Conservation (phyloP, 225 moss, liverwort and hornwort species). For the Physcomitrellopsis africana region DNA sequence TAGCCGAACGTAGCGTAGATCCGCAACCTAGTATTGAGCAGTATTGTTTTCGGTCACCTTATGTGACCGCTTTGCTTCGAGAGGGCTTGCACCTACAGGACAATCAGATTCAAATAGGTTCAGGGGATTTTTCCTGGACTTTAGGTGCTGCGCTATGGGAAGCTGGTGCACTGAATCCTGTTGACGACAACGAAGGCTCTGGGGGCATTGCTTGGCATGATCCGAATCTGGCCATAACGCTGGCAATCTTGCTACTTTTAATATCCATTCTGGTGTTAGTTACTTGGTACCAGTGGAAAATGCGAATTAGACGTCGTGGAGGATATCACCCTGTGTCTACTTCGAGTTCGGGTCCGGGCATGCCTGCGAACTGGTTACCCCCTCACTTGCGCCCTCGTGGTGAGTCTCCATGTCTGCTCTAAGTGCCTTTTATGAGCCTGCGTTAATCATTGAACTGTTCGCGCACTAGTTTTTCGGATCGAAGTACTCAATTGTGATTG, state of each 20-base stretch:
- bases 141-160: constrained; percentile 97
- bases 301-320: constrained; percentile 56
- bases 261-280: constrained; percentile 49
- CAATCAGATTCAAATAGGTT: constrained; percentile 80
- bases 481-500: background rate
- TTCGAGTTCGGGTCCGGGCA: constrained; percentile 25
- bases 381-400: constrained; percentile 57
- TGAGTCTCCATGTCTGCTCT: constrained; percentile 38
- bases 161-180: constrained; percentile 83
- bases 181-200: constrained; percentile 37
- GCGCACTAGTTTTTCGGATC: background rate
- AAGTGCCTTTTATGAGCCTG: constrained; percentile 16
- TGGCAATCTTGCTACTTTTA: constrained; percentile 44
- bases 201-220: constrained; percentile 31
- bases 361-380: constrained; percentile 49
- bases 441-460: constrained; percentile 21
- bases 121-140: constrained; percentile 98
- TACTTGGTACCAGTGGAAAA: constrained; percentile 54
- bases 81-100: constrained; percentile 83
- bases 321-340: constrained; percentile 71
- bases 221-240: constrained; percentile 33
- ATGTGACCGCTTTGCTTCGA: constrained; percentile 80
- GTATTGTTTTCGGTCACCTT: constrained; percentile 95
- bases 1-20: constrained; percentile 71
- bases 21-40: constrained; percentile 94